Percentiles rank a stretch among this genome's conserved stretches.
These are phyloP conservation scores for Pelargonium myrrhifolium DNA, from an alignment of 441 rosid genomes.

Conservation along the genomic window DNA sequence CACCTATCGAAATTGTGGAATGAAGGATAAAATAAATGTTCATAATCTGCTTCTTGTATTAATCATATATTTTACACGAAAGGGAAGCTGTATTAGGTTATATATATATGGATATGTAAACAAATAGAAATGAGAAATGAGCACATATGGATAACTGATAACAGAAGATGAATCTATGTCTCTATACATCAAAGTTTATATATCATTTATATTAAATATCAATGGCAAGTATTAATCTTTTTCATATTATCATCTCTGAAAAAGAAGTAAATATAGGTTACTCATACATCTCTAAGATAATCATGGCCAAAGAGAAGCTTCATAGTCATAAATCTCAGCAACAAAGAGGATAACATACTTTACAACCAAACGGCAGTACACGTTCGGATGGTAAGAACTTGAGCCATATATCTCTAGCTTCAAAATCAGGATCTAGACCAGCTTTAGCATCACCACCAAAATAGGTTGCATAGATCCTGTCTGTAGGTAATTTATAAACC, in stretches of 20 bases:
- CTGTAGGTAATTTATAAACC: conserved; percentile 73
- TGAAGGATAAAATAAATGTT: background rate
- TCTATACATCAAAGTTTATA: background rate
- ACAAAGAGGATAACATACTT: conserved; percentile 37
- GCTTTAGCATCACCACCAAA: conserved; percentile 91
- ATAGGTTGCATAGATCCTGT: conserved; percentile 87
- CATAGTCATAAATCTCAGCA: conserved; percentile 3
- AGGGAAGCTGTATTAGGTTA: background rate
- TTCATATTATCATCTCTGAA: no score
- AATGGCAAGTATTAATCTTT: no score
- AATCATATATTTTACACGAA: background rate
- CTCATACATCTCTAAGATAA: background rate
- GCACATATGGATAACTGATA: background rate
- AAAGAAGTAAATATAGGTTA: background rate
- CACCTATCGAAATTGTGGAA: background rate
- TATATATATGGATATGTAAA: background rate
- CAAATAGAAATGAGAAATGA: background rate
- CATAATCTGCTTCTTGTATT: background rate
- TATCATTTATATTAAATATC: no score
- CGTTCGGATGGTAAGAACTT: conserved; percentile 65
- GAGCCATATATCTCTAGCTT: conserved; percentile 84
- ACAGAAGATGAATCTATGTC: background rate
- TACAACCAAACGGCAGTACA: conserved; percentile 88
- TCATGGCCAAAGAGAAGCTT: background rate
- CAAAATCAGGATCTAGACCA: conserved; percentile 81